Percentiles rank a stretch among this genome's conserved stretches.
These are phyloP conservation scores for Plenodomus lindquistii DNA, from an alignment of 2,329 filamentous ascomycete genomes.

Conservation along the genomic window DNA sequence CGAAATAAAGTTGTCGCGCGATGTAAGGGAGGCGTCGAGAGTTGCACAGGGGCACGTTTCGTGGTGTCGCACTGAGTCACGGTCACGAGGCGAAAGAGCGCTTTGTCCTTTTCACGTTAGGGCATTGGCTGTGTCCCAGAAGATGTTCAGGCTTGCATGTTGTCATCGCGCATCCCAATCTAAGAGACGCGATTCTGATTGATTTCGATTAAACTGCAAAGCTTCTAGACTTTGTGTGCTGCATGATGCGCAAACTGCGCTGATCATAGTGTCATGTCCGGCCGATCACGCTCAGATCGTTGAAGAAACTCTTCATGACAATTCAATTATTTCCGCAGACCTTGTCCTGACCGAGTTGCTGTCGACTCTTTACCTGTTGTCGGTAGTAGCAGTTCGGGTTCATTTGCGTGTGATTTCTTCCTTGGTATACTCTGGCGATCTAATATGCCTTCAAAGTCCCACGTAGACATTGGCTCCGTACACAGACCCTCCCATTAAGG, in stretches of 20 bases:
- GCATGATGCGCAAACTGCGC: not conserved
- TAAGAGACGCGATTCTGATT: not conserved
- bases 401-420: no score
- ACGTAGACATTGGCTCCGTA: no score
- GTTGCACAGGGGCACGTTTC: conserved; percentile 2
- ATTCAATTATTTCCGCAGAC: not conserved
- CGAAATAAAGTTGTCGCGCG: conserved; percentile 5
- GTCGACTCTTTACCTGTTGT: no score
- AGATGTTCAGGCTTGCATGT: not conserved
- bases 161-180: conserved; percentile 10
- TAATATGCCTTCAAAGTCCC: no score
- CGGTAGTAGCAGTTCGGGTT: no score
- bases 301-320: not conserved
- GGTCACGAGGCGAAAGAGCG: not conserved
- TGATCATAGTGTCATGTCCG: not conserved
- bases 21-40: not conserved
- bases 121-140: not conserved
- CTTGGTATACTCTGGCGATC: no score
- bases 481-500: no score
- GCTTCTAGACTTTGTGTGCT: conserved; percentile 1
- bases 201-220: not conserved
- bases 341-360: no score
- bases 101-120: not conserved
- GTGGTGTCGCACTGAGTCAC: not conserved
- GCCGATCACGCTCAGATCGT: not conserved